A percentile compares a stretch with the other conserved stretches of the same genome.
Evolutionary conservation across 495 filamentous ascomycete genomes (phyloP).

Genomic region (Astrocystis sublimbata): DNA sequence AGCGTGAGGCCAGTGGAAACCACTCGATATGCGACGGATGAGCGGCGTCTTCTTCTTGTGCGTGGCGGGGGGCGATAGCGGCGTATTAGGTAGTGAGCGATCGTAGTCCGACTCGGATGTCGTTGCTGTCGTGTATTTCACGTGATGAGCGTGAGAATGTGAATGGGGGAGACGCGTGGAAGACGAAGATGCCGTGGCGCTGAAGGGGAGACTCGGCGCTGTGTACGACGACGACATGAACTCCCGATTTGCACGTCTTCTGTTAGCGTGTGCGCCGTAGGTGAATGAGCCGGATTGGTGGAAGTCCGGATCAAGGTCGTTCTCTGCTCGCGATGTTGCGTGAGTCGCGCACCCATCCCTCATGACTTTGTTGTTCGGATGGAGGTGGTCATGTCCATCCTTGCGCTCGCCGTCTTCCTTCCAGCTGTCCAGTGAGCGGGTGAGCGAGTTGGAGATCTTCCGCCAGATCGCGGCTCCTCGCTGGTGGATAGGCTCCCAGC

Average conservation of each 20-base stretch:
- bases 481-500: slow-evolving; percentile 19
- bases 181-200: neutral
- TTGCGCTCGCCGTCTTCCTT: slow-evolving; percentile 9
- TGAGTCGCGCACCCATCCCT: neutral
- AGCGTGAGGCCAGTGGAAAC: neutral
- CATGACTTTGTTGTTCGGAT: neutral
- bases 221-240: neutral
- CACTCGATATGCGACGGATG: slow-evolving; percentile 20
- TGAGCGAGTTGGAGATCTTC: slow-evolving; percentile 29
- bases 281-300: neutral
- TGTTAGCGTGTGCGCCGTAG: neutral
- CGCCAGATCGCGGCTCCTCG: slow-evolving; percentile 24
- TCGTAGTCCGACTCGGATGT: neutral
- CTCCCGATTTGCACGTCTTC: neutral
- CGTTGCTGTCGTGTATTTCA: neutral
- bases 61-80: neutral
- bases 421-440: slow-evolving; percentile 18
- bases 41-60: slow-evolving; percentile 22
- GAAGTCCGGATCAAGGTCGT: neutral
- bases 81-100: neutral
- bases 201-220: neutral
- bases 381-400: neutral
- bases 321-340: neutral
- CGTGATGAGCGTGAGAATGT: too few relatives aligned
- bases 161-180: too few relatives aligned